Percentiles rank a stretch among this genome's conserved stretches.
Evolutionary conservation across 192 early-diverging fungal species (phyloP).

Genomic region (Linnemannia schmuckeri): DNA sequence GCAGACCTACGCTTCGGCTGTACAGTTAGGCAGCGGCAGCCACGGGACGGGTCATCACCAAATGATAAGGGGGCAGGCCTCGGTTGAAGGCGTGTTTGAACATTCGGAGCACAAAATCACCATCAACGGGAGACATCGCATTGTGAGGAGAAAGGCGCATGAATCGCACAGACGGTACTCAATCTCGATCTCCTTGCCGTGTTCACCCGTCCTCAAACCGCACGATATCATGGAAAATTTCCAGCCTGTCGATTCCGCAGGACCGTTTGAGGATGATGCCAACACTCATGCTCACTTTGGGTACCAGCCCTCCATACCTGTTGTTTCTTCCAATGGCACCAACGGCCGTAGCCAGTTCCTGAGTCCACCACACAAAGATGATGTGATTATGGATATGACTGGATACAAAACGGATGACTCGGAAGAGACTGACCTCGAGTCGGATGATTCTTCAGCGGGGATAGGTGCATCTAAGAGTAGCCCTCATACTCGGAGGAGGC

Average conservation of each 20-base stretch:
- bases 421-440: constrained; percentile 34
- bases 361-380: constrained; percentile 12
- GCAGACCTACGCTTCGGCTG: not conserved
- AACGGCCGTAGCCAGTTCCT: not conserved
- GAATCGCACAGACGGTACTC: constrained; percentile 17
- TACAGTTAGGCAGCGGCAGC: not conserved
- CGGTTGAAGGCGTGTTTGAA: not conserved
- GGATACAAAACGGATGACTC: constrained; percentile 55
- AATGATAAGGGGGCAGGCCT: not conserved
- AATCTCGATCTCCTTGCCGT: constrained; percentile 26
- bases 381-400: constrained; percentile 53
- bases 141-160: not conserved
- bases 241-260: constrained; percentile 28
- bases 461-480: not conserved
- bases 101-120: not conserved
- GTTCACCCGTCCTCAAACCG: constrained; percentile 28
- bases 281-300: not conserved
- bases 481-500: not conserved
- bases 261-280: not conserved
- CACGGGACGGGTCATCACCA: not conserved
- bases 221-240: constrained; percentile 44
- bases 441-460: constrained; percentile 1
- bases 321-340: not conserved
- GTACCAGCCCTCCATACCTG: not conserved
- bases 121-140: not conserved